These are phyloP conservation scores for Fusarium compactum DNA, from an alignment of 2,329 filamentous ascomycete genomes.

Conservation along the genomic window DNA sequence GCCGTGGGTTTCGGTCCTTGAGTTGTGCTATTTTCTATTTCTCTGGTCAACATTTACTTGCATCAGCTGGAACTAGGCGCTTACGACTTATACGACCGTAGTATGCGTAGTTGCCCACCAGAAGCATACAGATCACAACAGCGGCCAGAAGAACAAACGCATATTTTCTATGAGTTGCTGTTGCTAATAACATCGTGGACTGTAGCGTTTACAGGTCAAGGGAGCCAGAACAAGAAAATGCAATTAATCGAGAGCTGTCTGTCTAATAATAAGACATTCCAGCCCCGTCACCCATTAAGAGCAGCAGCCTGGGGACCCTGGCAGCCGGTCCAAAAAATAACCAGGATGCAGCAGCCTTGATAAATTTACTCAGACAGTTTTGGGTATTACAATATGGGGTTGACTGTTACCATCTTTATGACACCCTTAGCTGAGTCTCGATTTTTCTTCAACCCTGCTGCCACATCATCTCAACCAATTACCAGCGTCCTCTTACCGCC, in stretches of 20 bases:
- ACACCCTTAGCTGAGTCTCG: too few relatives aligned
- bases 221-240: background rate
- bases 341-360: too few relatives aligned
- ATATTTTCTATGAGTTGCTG: slow-evolving; percentile 10
- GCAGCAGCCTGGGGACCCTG: background rate
- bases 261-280: background rate
- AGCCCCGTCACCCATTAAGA: slow-evolving; percentile 1
- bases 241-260: background rate
- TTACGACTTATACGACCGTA: slow-evolving; percentile 12
- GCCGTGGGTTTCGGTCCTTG: background rate
- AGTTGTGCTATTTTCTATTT: slow-evolving; percentile 4
- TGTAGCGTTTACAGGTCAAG: background rate
- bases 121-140: slow-evolving; percentile 8
- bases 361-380: too few relatives aligned
- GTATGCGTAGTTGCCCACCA: slow-evolving; percentile 26
- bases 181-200: slow-evolving; percentile 2
- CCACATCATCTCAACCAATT: slow-evolving; percentile 4
- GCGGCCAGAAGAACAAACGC: slow-evolving; percentile 9
- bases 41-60: background rate
- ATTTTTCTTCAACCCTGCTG: too few relatives aligned
- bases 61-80: background rate
- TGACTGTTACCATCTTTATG: too few relatives aligned
- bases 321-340: too few relatives aligned
- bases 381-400: too few relatives aligned
- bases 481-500: background rate